Evolutionary conservation across 1,284 basidiomycete species (phyloP), one percentile per base, ranked within the genome.

Genomic region (Apiotrichum sp.): DNA sequence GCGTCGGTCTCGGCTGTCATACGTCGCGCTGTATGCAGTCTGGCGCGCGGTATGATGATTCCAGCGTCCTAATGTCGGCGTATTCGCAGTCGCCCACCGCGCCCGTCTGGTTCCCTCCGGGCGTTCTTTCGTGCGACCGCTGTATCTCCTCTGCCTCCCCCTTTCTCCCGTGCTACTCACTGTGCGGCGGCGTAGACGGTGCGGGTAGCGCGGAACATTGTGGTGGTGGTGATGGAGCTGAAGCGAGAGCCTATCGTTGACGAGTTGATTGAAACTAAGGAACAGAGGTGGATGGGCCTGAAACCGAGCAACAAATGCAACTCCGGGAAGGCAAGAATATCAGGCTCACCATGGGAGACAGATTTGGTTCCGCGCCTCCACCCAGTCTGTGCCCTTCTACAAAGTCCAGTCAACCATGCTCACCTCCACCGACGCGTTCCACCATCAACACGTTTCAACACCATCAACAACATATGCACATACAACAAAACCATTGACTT

Each of bases 181-280:
- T 63, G 62, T 41, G 71, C 56, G 38, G 71, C 70, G 49, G 65
- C 63, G 55, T 71, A 83, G 67, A 85, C 81, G 59, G 88, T 85
- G 58, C 87, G 85, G 49, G 86, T 85, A 63, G 85, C 77, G 71
- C 89, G 86, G 67, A 92, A 82, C 89, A 92, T 92, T 66, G 64
- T 64, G 53, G 52, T 14, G 22, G 44, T 48, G 36, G 11, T 31
- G 35, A 47, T 14, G 49, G 22, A 10, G 39, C 14, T 34, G 16
- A 38, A 41, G 45, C 33, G 33, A 16, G 31, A 4, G 4, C 22
- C 9, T 29, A 5, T 9, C n/a, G 46, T 5, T 11, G 36, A n/a
- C 33, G 13, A 35, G 7, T 6, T 6, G 4, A 33, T 7, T 38
- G 13, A 13, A 8, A 8, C 8, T 38, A 8, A 7, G 36, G 13